Evolutionary conservation across 2,329 filamentous ascomycete species (phyloP).

Genomic region (Blumeria hordei): DNA sequence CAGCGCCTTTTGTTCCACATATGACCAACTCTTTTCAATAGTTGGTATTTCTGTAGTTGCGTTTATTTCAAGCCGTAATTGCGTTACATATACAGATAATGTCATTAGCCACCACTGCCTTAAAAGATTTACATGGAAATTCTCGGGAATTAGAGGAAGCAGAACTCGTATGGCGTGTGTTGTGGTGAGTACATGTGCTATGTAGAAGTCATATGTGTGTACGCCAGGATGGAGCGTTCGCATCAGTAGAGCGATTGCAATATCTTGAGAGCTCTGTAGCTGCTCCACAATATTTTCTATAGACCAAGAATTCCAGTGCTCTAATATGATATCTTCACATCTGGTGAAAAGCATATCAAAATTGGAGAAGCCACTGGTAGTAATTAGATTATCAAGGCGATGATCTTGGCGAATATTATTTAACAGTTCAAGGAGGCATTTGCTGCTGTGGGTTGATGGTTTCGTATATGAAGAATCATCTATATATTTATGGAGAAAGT

Average conservation of each 20-base stretch:
- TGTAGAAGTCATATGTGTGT: constrained; percentile 57
- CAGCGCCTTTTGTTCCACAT: constrained; percentile 47
- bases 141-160: constrained; percentile 48
- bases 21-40: constrained; percentile 41
- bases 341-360: constrained; percentile 42
- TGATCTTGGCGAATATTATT: constrained; percentile 42
- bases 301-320: constrained; percentile 82
- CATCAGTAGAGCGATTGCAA: constrained; percentile 35
- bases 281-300: constrained; percentile 45
- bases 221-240: constrained; percentile 30
- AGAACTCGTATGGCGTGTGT: constrained; percentile 76
- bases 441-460: constrained; percentile 33
- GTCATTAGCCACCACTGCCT: constrained; percentile 79
- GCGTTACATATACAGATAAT: constrained; percentile 51
- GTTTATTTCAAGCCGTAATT: constrained; percentile 46
- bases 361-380: constrained; percentile 32
- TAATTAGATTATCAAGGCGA: constrained; percentile 42
- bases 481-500: constrained; percentile 39
- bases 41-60: constrained; percentile 31
- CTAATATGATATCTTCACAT: constrained; percentile 45
- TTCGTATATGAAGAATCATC: constrained; percentile 49
- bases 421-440: constrained; percentile 41
- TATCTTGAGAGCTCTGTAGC: constrained; percentile 47
- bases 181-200: constrained; percentile 60
- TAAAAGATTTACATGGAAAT: constrained; percentile 49